phyloP scores from a whole-genome alignment of 768 basidiomycete genomes.

The Hemileccinum rubropunctum region DNA sequence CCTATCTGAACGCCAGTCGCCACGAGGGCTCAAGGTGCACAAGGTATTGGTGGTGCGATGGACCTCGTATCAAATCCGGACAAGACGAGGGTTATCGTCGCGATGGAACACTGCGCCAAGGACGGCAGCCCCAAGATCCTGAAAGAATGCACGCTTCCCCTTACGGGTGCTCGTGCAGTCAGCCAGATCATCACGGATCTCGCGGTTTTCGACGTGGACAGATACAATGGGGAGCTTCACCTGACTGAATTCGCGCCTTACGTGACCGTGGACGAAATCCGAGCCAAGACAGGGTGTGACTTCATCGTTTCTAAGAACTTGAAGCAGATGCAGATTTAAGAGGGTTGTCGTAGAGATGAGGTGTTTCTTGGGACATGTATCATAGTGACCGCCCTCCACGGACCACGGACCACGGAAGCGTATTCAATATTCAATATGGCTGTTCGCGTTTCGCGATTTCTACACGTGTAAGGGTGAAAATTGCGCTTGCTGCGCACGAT shows the following conservation, averaged over 20 bases:
- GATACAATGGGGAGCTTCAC: slow-evolving; percentile 61
- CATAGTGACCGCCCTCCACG: not conserved
- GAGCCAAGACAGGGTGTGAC: slow-evolving; percentile 76
- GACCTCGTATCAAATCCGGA: slow-evolving; percentile 94
- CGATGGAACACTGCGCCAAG: slow-evolving; percentile 88
- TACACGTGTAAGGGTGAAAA: slow-evolving; percentile 3
- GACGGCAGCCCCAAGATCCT: slow-evolving; percentile 86
- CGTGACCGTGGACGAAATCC: slow-evolving; percentile 75
- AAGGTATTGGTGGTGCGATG: slow-evolving; percentile 93
- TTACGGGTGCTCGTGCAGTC: slow-evolving; percentile 83
- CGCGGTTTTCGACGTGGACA: slow-evolving; percentile 84
- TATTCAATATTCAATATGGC: not conserved
- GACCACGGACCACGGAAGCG: not conserved
- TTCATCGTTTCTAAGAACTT: slow-evolving; percentile 58
- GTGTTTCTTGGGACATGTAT: not conserved
- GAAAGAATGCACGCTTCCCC: slow-evolving; percentile 72
- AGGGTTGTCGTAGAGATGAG: slow-evolving; percentile 9
- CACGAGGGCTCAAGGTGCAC: slow-evolving; percentile 35
- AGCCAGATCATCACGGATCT: slow-evolving; percentile 91
- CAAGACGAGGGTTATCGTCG: slow-evolving; percentile 83
- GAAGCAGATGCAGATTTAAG: slow-evolving; percentile 42
- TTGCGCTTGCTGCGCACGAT: not conserved
- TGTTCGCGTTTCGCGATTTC: not conserved
- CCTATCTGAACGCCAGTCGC: slow-evolving; percentile 2
- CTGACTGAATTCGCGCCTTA: slow-evolving; percentile 78